phyloP scores from a whole-genome alignment of 2,329 filamentous ascomycete genomes.

The Massarina eburnea region DNA sequence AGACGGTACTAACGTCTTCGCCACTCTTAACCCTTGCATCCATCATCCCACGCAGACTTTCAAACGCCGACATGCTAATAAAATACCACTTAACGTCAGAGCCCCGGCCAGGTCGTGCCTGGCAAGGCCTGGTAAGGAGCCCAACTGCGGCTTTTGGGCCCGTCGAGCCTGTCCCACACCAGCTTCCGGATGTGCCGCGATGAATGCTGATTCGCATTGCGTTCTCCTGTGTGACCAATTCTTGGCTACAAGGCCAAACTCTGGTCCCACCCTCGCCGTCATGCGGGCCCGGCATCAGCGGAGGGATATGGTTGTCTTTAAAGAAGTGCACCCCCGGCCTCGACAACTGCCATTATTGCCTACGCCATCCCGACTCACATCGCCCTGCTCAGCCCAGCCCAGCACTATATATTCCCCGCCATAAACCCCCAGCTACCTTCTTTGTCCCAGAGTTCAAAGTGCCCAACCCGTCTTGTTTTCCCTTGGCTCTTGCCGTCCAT shows the following conservation, averaged over 20 bases:
- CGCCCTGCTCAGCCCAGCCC: constrained; percentile 15
- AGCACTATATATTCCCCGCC: constrained; percentile 26
- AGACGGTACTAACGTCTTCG: constrained; percentile 13
- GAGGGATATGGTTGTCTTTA: constrained; percentile 28
- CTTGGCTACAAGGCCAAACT: constrained; percentile 30
- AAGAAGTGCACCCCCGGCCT: constrained; percentile 26
- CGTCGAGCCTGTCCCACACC: constrained; percentile 9
- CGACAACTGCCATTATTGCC: constrained; percentile 23
- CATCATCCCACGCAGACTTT: constrained; percentile 28
- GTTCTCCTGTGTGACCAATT: constrained; percentile 32
- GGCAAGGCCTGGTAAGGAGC: constrained; percentile 6
- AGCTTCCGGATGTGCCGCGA: constrained; percentile 13
- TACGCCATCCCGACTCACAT: constrained; percentile 23
- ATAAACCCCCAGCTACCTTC: constrained; percentile 14
- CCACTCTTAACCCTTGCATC: constrained; percentile 31
- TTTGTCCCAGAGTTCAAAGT: constrained; percentile 6
- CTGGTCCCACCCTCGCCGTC: constrained; percentile 39
- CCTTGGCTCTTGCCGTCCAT: constrained; percentile 3
- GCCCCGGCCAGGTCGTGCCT: constrained; percentile 8
- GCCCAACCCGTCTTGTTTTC: constrained; percentile 9
- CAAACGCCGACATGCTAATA: constrained; percentile 35
- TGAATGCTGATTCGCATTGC: constrained; percentile 25
- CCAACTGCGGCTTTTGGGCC: constrained; percentile 21
- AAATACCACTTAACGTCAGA: constrained; percentile 6
- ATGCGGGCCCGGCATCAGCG: constrained; percentile 29